These are phyloP conservation scores for Eutypella sp. DNA, from an alignment of 2,329 filamentous ascomycete genomes.

Conservation along the genomic window DNA sequence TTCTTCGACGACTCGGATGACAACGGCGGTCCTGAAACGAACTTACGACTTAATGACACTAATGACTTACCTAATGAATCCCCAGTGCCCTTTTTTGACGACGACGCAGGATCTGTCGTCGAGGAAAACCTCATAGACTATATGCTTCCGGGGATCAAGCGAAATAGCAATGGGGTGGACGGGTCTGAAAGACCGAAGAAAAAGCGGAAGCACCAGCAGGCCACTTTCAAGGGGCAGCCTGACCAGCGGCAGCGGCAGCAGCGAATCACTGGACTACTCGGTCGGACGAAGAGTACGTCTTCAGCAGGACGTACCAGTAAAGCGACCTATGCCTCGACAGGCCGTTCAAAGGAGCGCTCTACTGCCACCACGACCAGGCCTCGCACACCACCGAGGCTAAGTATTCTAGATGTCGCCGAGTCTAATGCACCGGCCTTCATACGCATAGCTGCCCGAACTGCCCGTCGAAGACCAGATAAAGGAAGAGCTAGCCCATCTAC, in stretches of 20 bases:
- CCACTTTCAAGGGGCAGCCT: slow-evolving; percentile 23
- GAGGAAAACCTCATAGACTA: slow-evolving; percentile 49
- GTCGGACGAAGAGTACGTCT: slow-evolving; percentile 14
- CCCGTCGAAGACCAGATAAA: slow-evolving; percentile 38
- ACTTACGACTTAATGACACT: slow-evolving; percentile 15
- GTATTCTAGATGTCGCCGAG: slow-evolving; percentile 57
- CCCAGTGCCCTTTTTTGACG: slow-evolving; percentile 20
- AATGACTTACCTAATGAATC: slow-evolving; percentile 1
- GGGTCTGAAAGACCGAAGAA: slow-evolving; percentile 20
- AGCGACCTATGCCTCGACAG: slow-evolving; percentile 1
- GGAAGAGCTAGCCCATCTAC: slow-evolving; percentile 50
- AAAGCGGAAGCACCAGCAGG: slow-evolving; percentile 27
- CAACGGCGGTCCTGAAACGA: slow-evolving; percentile 33
- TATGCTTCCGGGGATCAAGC: slow-evolving; percentile 43
- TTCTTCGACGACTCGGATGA: slow-evolving; percentile 46
- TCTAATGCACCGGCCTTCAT: slow-evolving; percentile 51
- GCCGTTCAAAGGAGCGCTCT: slow-evolving; percentile 8
- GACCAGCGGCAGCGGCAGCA: slow-evolving; percentile 23
- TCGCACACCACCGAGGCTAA: slow-evolving; percentile 41
- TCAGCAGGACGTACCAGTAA: slow-evolving; percentile 1
- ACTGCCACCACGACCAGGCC: slow-evolving; percentile 4
- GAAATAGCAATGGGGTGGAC: slow-evolving; percentile 25
- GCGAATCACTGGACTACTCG: slow-evolving; percentile 24
- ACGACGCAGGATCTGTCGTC: slow-evolving; percentile 35
- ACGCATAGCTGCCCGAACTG: slow-evolving; percentile 56